Conservation (phyloP, 345 rosid genomes). For the Eucalyptus virginea region DNA sequence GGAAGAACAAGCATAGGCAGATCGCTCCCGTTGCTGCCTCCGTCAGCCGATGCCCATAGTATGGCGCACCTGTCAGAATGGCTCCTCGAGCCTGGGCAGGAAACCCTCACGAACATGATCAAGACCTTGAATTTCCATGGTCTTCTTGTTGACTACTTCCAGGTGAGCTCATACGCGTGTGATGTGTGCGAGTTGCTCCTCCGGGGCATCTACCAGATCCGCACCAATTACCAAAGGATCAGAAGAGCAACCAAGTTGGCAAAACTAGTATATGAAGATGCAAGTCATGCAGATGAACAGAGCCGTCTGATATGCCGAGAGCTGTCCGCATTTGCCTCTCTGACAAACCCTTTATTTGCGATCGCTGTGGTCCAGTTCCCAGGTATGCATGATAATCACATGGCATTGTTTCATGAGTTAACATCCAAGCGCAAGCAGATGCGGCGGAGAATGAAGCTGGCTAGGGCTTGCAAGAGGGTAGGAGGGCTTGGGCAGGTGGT, state of each 20-base stretch:
- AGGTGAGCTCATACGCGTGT: slow-evolving; percentile 43
- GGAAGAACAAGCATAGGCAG: not conserved
- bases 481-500: slow-evolving; percentile 33
- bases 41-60: not conserved
- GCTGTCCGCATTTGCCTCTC: slow-evolving; percentile 32
- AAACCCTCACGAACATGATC: slow-evolving; percentile 22
- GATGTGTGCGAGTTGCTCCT: slow-evolving; percentile 60
- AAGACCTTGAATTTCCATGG: slow-evolving; percentile 20
- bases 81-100: slow-evolving; percentile 54
- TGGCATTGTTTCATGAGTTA: slow-evolving; percentile 25
- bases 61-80: slow-evolving; percentile 38
- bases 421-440: slow-evolving; percentile 33
- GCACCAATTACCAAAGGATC: slow-evolving; percentile 32
- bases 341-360: slow-evolving; percentile 42
- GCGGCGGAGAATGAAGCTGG: slow-evolving; percentile 23
- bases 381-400: slow-evolving; percentile 29
- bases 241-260: slow-evolving; percentile 35
- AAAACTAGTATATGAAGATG: slow-evolving; percentile 6
- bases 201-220: slow-evolving; percentile 37
- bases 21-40: not conserved
- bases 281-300: not conserved
- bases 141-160: slow-evolving; percentile 43
- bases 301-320: slow-evolving; percentile 21
- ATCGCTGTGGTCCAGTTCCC: slow-evolving; percentile 17
- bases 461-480: slow-evolving; percentile 23